Evolutionary conservation across 805 yeast genomes (phyloP).

Genomic region (Cyberlindnera xylosilytica): DNA sequence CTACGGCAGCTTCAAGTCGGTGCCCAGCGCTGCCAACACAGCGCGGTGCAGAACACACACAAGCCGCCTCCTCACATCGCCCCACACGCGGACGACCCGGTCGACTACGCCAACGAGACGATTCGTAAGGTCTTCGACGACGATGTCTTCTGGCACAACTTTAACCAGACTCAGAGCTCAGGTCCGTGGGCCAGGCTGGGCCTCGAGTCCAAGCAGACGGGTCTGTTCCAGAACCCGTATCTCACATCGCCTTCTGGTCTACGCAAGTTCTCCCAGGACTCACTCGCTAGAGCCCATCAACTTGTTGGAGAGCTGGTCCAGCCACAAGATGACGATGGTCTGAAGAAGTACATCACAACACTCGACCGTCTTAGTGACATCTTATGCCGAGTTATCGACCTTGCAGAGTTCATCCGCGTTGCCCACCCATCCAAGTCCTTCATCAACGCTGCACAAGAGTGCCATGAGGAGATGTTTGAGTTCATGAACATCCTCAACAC

Average conservation of each 20-base stretch:
- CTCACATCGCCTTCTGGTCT: slow-evolving; percentile 71
- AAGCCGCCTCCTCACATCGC: neutral
- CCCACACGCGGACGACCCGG: slow-evolving; percentile 1
- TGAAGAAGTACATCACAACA: slow-evolving; percentile 51
- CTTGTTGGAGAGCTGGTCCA: slow-evolving; percentile 56
- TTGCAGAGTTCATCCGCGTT: slow-evolving; percentile 88
- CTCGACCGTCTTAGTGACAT: slow-evolving; percentile 85
- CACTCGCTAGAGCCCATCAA: slow-evolving; percentile 61
- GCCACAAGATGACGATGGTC: slow-evolving; percentile 42
- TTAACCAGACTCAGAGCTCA: slow-evolving; percentile 31
- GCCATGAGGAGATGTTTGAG: slow-evolving; percentile 86
- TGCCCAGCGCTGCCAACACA: neutral
- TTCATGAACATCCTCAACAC: slow-evolving; percentile 93
- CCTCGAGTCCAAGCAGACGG: slow-evolving; percentile 37
- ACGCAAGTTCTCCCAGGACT: slow-evolving; percentile 57
- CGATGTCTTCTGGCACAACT: slow-evolving; percentile 50
- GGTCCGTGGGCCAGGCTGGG: slow-evolving; percentile 10
- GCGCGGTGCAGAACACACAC: neutral
- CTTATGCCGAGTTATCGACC: slow-evolving; percentile 87
- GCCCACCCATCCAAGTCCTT: slow-evolving; percentile 76
- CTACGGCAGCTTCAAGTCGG: neutral
- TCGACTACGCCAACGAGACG: slow-evolving; percentile 19
- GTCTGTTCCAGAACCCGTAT: slow-evolving; percentile 73
- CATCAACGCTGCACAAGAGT: slow-evolving; percentile 77
- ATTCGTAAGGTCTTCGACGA: slow-evolving; percentile 59